Conservation (phyloP, 192 early-diverging fungal species). For the Coemansia sp. region DNA sequence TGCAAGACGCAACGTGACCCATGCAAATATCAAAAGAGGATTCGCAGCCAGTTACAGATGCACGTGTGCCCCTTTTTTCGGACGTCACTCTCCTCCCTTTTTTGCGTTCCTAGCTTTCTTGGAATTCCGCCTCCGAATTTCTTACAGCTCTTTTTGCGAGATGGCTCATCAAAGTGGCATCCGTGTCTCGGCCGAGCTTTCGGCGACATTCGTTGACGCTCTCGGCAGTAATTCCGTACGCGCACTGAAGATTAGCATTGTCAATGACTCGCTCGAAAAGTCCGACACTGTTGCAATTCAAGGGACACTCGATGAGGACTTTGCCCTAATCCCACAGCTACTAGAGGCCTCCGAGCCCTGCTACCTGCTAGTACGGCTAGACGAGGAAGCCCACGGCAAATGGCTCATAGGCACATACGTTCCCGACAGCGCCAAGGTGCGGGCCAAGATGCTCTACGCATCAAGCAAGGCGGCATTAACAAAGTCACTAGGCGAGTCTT, state of each 20-base stretch:
- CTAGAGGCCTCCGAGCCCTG: slow-evolving; percentile 59
- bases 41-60: not conserved
- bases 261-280: slow-evolving; percentile 50
- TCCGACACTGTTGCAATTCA: slow-evolving; percentile 31
- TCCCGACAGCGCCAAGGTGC: slow-evolving; percentile 75
- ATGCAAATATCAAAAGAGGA: not conserved
- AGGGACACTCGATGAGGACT: slow-evolving; percentile 57
- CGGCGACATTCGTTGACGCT: slow-evolving; percentile 19
- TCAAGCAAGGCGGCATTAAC: slow-evolving; percentile 75
- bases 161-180: slow-evolving; percentile 54
- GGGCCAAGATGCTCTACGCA: slow-evolving; percentile 95
- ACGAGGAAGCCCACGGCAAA: slow-evolving; percentile 42
- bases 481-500: slow-evolving; percentile 76
- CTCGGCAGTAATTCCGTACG: slow-evolving; percentile 30
- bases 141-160: not conserved
- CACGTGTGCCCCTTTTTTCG: not conserved
- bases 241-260: slow-evolving; percentile 52
- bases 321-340: slow-evolving; percentile 47
- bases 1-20: not conserved
- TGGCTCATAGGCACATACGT: slow-evolving; percentile 82
- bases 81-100: not conserved
- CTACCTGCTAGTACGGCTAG: slow-evolving; percentile 67
- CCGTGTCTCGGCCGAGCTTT: slow-evolving; percentile 27
- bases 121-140: not conserved
- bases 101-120: not conserved